phyloP scores from a whole-genome alignment of 495 filamentous ascomycete species.

The Usnea hakonensis region DNA sequence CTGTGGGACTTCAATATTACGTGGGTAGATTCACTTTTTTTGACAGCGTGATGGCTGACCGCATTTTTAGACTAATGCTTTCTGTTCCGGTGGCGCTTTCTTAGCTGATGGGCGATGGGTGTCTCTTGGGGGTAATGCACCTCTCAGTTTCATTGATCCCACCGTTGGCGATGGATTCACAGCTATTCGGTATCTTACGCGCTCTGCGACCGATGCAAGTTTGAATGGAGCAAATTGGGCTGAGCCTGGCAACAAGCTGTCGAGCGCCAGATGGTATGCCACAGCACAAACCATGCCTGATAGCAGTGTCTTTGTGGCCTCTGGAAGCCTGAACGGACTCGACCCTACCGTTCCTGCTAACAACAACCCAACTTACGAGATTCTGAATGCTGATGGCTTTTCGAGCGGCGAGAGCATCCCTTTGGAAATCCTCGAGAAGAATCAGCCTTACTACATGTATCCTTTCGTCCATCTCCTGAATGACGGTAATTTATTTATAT shows the following conservation, averaged over 20 bases:
- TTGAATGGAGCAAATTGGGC: constrained; percentile 46
- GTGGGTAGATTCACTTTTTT: constrained; percentile 14
- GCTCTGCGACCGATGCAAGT: constrained; percentile 40
- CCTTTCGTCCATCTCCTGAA: constrained; percentile 53
- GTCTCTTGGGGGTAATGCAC: constrained; percentile 51
- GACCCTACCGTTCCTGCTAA: constrained; percentile 47
- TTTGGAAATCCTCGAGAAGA: constrained; percentile 46
- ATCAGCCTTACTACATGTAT: constrained; percentile 61
- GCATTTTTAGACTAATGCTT: constrained; percentile 44
- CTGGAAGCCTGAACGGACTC: constrained; percentile 53
- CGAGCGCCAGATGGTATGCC: constrained; percentile 51
- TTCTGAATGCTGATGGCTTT: constrained; percentile 39
- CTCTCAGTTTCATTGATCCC: constrained; percentile 46
- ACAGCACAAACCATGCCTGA: constrained; percentile 52
- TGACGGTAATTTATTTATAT: constrained; percentile 51
- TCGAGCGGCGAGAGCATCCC: constrained; percentile 36
- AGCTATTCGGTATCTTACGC: constrained; percentile 46
- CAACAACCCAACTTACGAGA: constrained; percentile 60
- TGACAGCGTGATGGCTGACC: not conserved
- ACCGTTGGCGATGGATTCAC: constrained; percentile 53
- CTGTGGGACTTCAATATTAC: constrained; percentile 42
- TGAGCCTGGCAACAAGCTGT: constrained; percentile 50
- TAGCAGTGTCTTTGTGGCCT: constrained; percentile 51
- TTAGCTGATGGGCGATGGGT: constrained; percentile 49
- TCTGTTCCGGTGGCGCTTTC: constrained; percentile 55